Evolutionary conservation across 164 flowering plant species (phyloP).

Genomic region (Annona cherimola): DNA sequence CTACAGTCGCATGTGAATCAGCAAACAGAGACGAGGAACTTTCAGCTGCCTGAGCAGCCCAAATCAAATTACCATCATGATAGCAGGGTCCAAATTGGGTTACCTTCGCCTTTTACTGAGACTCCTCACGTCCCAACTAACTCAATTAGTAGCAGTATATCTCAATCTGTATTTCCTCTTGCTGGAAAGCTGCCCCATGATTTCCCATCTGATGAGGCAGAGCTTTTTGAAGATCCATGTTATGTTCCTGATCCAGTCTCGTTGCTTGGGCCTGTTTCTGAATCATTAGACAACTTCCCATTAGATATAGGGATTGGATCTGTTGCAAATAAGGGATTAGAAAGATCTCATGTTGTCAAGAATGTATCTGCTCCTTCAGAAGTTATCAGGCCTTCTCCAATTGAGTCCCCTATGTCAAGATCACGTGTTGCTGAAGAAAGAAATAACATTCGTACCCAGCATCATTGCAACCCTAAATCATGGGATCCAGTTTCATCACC

Average conservation of each 20-base stretch:
- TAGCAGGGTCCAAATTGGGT: conserved; percentile 53
- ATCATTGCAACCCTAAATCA: conserved; percentile 28
- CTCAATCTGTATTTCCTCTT: conserved; percentile 34
- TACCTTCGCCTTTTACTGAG: conserved; percentile 50
- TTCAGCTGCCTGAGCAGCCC: conserved; percentile 27
- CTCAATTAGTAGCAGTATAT: conserved; percentile 25
- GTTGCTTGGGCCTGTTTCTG: conserved; percentile 94
- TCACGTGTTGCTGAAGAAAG: conserved; percentile 53
- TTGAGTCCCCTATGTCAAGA: conserved; percentile 85
- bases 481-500: conserved; percentile 33
- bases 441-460: conserved; percentile 27
- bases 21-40: conserved; percentile 19
- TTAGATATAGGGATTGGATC: conserved; percentile 62
- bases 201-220: conserved; percentile 55
- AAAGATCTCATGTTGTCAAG: conserved; percentile 36
- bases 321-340: conserved; percentile 34
- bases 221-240: conserved; percentile 88
- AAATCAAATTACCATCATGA: conserved; percentile 39
- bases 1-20: not conserved
- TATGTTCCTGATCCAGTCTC: conserved; percentile 85
- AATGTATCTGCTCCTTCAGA: conserved; percentile 45
- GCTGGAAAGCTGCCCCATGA: conserved; percentile 37
- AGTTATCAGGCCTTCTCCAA: conserved; percentile 71
- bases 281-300: conserved; percentile 85
- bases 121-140: conserved; percentile 42